Evolutionary conservation across 306 rosid species (phyloP).

Genomic region (Sophora flavescens): DNA sequence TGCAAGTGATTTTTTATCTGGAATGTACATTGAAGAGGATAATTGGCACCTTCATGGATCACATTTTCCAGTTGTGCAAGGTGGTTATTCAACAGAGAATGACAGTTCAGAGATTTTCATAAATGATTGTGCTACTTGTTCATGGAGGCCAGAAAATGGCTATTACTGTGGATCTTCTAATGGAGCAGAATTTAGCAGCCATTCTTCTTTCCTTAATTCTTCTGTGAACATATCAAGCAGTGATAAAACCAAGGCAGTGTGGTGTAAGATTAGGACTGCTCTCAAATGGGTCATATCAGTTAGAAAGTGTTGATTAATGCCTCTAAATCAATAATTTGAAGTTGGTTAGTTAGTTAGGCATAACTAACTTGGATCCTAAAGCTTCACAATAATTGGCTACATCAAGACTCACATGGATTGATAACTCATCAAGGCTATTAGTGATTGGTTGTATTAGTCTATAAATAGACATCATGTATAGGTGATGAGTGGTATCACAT

Average conservation of each 20-base stretch:
- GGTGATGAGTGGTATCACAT: too few relatives aligned
- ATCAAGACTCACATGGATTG: too few relatives aligned
- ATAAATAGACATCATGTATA: too few relatives aligned
- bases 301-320: too few relatives aligned
- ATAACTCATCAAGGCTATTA: too few relatives aligned
- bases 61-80: conserved; percentile 24
- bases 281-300: conserved; percentile 57
- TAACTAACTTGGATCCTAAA: too few relatives aligned
- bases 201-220: conserved; percentile 6
- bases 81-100: conserved; percentile 38
- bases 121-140: conserved; percentile 19
- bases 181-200: conserved; percentile 41
- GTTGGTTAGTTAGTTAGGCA: too few relatives aligned
- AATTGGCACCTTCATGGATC: conserved; percentile 33
- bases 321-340: too few relatives aligned
- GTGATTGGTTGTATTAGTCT: too few relatives aligned
- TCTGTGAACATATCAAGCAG: conserved; percentile 31
- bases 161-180: conserved; percentile 24
- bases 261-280: conserved; percentile 56
- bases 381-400: too few relatives aligned
- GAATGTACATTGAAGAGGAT: conserved; percentile 39
- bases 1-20: conserved; percentile 39
- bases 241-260: conserved; percentile 58
- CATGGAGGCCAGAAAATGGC: conserved; percentile 44
- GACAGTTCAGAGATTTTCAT: conserved; percentile 33